These are phyloP conservation scores for Coniochaeta sp. DNA, from an alignment of 2,329 filamentous ascomycete genomes.

Conservation along the genomic window DNA sequence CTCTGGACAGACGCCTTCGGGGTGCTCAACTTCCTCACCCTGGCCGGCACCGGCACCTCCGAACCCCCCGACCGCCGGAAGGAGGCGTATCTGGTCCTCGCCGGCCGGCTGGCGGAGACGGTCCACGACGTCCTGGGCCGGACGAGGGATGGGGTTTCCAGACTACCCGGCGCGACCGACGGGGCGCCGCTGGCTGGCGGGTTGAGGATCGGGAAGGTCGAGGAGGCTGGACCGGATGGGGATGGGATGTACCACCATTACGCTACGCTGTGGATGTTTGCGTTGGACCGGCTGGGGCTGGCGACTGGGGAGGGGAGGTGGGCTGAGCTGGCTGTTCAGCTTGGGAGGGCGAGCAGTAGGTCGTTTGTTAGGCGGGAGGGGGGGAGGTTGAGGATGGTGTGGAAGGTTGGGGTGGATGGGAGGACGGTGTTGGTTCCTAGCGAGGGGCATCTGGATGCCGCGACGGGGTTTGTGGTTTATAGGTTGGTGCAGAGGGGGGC, in stretches of 20 bases:
- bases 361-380: slow-evolving; percentile 33
- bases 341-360: slow-evolving; percentile 45
- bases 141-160: slow-evolving; percentile 36
- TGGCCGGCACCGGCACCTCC: slow-evolving; percentile 24
- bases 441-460: slow-evolving; percentile 48
- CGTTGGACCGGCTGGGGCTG: slow-evolving; percentile 43
- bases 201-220: slow-evolving; percentile 48
- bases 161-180: slow-evolving; percentile 44
- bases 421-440: slow-evolving; percentile 34
- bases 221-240: slow-evolving; percentile 37
- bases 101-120: slow-evolving; percentile 35
- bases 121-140: slow-evolving; percentile 46
- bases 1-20: slow-evolving; percentile 56
- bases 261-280: slow-evolving; percentile 56
- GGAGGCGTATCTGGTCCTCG: slow-evolving; percentile 37
- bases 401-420: slow-evolving; percentile 48
- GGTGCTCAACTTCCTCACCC: slow-evolving; percentile 49
- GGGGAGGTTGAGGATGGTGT: slow-evolving; percentile 33
- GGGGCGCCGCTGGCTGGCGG: slow-evolving; percentile 44
- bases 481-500: slow-evolving; percentile 36
- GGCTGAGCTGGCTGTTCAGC: slow-evolving; percentile 34
- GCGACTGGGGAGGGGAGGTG: slow-evolving; percentile 36
- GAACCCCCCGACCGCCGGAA: slow-evolving; percentile 22
- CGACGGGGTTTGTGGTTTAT: slow-evolving; percentile 45
- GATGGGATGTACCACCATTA: slow-evolving; percentile 58